Evolutionary conservation across 2,329 filamentous ascomycete species (phyloP), one percentile per base, ranked within the genome.

Genomic region (Alternaria brassicicola): DNA sequence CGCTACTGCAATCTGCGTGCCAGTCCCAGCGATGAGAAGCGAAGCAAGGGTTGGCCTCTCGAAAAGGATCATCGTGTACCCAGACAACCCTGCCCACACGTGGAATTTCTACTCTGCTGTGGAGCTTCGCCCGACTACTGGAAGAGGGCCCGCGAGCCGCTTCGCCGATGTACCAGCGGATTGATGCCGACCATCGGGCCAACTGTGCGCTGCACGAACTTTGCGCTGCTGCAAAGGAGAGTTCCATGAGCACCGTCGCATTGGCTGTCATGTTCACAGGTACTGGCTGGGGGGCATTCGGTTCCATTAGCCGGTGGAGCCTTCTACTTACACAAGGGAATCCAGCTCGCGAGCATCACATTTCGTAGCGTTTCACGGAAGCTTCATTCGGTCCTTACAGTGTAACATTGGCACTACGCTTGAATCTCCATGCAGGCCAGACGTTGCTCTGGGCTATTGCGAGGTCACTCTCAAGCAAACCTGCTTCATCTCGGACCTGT

Each of bases 1-100:
- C 73, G 66, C 74, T 75, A 74, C 71, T 72, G 69, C 67, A 71
- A 64, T 66, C 66, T 72, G 62, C 72, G 68, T 72, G 73, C 71
- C 66, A 68, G 64, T 65, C 73, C 72, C 73, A 60, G 61, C 70
- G 68, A 55, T 64, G 72, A 73, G 75, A 73, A 76, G 69, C 75
- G 74, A 74, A 67, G 52, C 72, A 71, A 68, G 73, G 68, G 64
- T 66, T 45, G 47, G 19, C 47, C 64, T 57, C 61, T 66, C 57
- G 41, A 66, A 65, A 59, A 63, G 62, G 65, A 68, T 68, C 67
- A 61, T 57, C 66, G 61, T 62, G 65, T 72, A 64, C 66, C 66
- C 61, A 64, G 62, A 55, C 51, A 73, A 70, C 70, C 74, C 70
- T 74, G 73, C 57, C 62, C 41, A 73, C 74, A 77, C 75, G 75